A percentile compares a stretch with the other conserved stretches of the same genome.
These are phyloP conservation scores for Alternaria angustiovoidea DNA, from an alignment of 2,329 filamentous ascomycete species.

Conservation along the genomic window DNA sequence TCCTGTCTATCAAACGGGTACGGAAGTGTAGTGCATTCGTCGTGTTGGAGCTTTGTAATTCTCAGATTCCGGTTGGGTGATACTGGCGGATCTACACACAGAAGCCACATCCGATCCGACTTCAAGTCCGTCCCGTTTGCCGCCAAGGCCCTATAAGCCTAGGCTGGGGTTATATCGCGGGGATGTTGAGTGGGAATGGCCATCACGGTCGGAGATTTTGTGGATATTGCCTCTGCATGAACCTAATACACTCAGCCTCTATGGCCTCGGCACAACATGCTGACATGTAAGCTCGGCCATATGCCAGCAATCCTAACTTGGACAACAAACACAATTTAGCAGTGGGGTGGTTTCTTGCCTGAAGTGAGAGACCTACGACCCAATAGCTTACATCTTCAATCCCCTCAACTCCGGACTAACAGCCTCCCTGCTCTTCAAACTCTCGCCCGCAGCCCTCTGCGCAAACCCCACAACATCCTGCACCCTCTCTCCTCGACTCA, in stretches of 20 bases:
- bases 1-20: too few relatives aligned
- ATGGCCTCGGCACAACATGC: not conserved
- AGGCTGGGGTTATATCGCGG: not conserved
- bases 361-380: not conserved
- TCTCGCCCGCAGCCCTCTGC: constrained; percentile 81
- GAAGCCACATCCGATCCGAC: too few relatives aligned
- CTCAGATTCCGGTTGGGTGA: too few relatives aligned
- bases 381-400: constrained; percentile 13
- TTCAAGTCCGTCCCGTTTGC: too few relatives aligned
- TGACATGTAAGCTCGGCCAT: not conserved
- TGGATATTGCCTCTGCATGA: not conserved
- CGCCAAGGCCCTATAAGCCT: too few relatives aligned
- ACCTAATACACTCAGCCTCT: not conserved
- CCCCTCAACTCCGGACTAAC: constrained; percentile 68
- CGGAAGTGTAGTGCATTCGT: too few relatives aligned
- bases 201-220: not conserved
- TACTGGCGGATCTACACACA: too few relatives aligned
- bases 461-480: constrained; percentile 77
- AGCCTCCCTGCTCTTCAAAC: constrained; percentile 75
- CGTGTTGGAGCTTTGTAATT: too few relatives aligned
- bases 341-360: not conserved
- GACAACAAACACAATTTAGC: not conserved
- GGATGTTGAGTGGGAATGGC: not conserved
- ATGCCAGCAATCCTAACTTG: not conserved
- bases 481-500: constrained; percentile 65